phyloP scores from a whole-genome alignment of 2,329 filamentous ascomycete species.

The Zymoseptoria crescenta region DNA sequence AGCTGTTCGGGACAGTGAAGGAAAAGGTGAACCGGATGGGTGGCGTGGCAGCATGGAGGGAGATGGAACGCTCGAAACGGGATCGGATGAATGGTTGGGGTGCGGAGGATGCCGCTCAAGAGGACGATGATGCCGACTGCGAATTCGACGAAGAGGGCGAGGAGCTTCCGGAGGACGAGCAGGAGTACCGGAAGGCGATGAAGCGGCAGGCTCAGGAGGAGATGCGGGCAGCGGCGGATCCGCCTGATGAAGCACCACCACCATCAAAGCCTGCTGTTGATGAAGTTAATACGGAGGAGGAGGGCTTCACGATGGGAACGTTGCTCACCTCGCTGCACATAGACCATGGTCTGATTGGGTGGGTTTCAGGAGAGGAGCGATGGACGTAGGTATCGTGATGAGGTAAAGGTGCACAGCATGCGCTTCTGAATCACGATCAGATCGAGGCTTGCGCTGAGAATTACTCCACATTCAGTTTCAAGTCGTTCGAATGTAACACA shows the following conservation, averaged over 20 bases:
- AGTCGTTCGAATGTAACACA: too few relatives aligned
- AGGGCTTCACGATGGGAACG: conserved; percentile 58
- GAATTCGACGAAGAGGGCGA: conserved; percentile 29
- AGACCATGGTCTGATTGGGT: conserved; percentile 55
- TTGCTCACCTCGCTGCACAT: conserved; percentile 61
- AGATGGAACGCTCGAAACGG: conserved; percentile 30
- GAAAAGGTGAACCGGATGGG: conserved; percentile 57
- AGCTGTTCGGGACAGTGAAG: conserved; percentile 54
- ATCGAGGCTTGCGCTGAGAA: too few relatives aligned
- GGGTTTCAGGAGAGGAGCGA: conserved; percentile 48
- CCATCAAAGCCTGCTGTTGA: conserved; percentile 35
- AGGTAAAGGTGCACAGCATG: too few relatives aligned
- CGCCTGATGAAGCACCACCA: conserved; percentile 24
- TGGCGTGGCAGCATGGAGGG: conserved; percentile 47
- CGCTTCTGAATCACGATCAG: too few relatives aligned
- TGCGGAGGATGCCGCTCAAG: conserved; percentile 25
- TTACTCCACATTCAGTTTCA: too few relatives aligned
- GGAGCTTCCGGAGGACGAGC: conserved; percentile 32
- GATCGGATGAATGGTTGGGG: conserved; percentile 23
- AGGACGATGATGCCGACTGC: conserved; percentile 30
- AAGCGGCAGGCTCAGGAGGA: conserved; percentile 44
- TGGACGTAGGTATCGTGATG: conserved; percentile 40
- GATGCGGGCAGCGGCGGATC: conserved; percentile 33
- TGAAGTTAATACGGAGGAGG: conserved; percentile 7
- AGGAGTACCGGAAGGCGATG: conserved; percentile 40